Conservation (phyloP, 192 early-diverging fungal species). For the Coemansia sp. region DNA sequence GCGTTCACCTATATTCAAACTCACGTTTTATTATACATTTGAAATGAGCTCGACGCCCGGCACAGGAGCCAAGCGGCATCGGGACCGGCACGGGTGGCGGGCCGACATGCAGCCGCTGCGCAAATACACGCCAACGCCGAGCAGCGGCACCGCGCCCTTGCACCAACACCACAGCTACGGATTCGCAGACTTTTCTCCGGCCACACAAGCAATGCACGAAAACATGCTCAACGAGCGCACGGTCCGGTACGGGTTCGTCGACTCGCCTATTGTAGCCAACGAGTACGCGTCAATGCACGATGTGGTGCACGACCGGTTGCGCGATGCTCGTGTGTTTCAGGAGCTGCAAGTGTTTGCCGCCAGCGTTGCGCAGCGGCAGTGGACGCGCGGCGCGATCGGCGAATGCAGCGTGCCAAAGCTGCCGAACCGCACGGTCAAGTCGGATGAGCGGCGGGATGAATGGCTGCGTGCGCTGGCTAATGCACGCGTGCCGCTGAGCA, state of each 20-base stretch:
- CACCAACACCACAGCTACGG: constrained; percentile 31
- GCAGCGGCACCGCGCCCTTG: constrained; percentile 28
- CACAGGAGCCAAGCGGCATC: constrained; percentile 14
- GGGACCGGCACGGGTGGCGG: constrained; percentile 22
- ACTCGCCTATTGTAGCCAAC: constrained; percentile 48
- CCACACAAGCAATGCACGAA: constrained; percentile 42
- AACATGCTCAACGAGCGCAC: constrained; percentile 60
- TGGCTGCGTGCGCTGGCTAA: constrained; percentile 48
- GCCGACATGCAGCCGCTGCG: constrained; percentile 37
- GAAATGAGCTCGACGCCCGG: constrained; percentile 4
- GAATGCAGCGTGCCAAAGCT: constrained; percentile 12
- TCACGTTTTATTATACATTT: neutral
- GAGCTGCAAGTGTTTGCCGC: constrained; percentile 49
- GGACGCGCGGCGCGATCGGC: constrained; percentile 16
- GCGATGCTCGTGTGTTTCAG: constrained; percentile 40
- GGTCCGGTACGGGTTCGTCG: constrained; percentile 67
- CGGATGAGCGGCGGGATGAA: constrained; percentile 39
- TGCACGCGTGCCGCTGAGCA: constrained; percentile 39
- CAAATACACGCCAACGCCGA: constrained; percentile 45
- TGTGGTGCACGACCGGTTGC: constrained; percentile 39
- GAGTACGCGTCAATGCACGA: constrained; percentile 44
- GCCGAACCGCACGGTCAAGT: constrained; percentile 22
- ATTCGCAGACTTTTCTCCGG: constrained; percentile 61
- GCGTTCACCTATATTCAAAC: too few species aligned
- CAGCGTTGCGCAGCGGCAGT: constrained; percentile 32